Conservation (phyloP, 164 flowering plant species). For the Annona cherimola region DNA sequence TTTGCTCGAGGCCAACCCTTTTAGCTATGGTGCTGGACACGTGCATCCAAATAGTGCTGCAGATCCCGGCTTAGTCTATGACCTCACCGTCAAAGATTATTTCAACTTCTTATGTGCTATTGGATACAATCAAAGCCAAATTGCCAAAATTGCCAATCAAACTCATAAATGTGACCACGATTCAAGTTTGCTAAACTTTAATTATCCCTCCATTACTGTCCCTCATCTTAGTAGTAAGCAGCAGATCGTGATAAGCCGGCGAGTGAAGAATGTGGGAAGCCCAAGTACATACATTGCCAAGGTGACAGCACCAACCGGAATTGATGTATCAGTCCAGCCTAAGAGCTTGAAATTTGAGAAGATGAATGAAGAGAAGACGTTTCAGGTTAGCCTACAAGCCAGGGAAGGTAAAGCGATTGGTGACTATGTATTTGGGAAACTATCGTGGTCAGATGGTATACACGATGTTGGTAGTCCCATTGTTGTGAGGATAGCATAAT, state of each 20-base stretch:
- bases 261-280: constrained; percentile 58
- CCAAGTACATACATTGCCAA: constrained; percentile 41
- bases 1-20: background rate
- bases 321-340: constrained; percentile 40
- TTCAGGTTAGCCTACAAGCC: constrained; percentile 27
- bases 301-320: constrained; percentile 34
- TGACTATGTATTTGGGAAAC: constrained; percentile 50
- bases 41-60: background rate
- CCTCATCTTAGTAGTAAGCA: background rate
- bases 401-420: constrained; percentile 4
- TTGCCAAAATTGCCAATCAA: background rate
- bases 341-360: constrained; percentile 31
- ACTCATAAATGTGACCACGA: background rate
- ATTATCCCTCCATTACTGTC: background rate
- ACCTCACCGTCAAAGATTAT: background rate
- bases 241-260: constrained; percentile 26
- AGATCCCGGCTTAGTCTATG: constrained; percentile 14
- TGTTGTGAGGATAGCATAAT: constrained; percentile 21
- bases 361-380: constrained; percentile 54
- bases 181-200: background rate
- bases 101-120: constrained; percentile 1
- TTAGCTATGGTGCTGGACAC: constrained; percentile 7
- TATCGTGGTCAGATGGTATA: constrained; percentile 65
- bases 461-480: constrained; percentile 71
- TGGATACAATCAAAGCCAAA: background rate